Evolutionary conservation across 1,284 basidiomycete species (phyloP).

Genomic region (Calocybe gambosa): DNA sequence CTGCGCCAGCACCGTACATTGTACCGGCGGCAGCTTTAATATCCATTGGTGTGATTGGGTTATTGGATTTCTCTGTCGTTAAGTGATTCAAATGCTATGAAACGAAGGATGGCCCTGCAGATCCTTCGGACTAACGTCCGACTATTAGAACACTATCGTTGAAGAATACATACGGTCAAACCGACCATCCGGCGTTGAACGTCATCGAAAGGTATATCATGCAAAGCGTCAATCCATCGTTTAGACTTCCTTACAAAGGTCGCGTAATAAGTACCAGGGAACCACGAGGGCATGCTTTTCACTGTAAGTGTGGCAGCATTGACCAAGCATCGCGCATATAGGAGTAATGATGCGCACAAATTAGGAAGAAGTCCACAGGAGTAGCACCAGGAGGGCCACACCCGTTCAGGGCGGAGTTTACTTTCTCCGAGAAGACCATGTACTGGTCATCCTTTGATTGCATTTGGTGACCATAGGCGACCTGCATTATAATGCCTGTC

Average conservation of each 20-base stretch:
- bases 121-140: conserved; percentile 11
- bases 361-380: conserved; percentile 19
- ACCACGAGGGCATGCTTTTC: conserved; percentile 18
- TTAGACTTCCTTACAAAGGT: conserved; percentile 6
- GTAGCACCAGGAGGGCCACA: conserved; percentile 17
- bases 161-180: not conserved
- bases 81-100: conserved; percentile 8
- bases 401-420: conserved; percentile 5
- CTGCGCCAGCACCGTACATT: conserved; percentile 14
- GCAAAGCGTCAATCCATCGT: conserved; percentile 6
- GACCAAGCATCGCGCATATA: too few relatives aligned
- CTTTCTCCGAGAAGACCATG: conserved; percentile 11
- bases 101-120: conserved; percentile 12
- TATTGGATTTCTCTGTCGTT: not conserved
- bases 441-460: conserved; percentile 19
- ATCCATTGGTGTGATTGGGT: conserved; percentile 3
- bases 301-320: conserved; percentile 14
- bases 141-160: not conserved
- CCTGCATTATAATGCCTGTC: conserved; percentile 16
- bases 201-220: conserved; percentile 16
- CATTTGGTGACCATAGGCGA: conserved; percentile 19
- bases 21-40: conserved; percentile 10
- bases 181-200: conserved; percentile 15
- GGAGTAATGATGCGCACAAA: too few relatives aligned
- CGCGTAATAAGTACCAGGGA: conserved; percentile 22